Percentiles rank a stretch among this genome's conserved stretches.
phyloP scores from a whole-genome alignment of 495 filamentous ascomycete species.

The Gamarada debralockiae region DNA sequence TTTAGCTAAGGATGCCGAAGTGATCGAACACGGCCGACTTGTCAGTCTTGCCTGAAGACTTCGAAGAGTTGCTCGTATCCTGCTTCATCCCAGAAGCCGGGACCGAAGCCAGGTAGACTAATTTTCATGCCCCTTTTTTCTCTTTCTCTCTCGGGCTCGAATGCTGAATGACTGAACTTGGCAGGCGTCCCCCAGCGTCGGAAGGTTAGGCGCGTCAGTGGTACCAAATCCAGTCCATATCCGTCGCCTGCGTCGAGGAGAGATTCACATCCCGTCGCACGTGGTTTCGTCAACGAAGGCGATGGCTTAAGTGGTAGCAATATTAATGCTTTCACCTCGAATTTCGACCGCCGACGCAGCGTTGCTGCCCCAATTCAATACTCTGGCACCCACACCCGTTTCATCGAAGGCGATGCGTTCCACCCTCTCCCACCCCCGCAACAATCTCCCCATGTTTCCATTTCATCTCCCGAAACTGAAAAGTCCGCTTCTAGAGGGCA shows the following conservation, averaged over 20 bases:
- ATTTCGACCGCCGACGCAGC: too few species aligned
- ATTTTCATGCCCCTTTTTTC: not conserved
- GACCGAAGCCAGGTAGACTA: constrained; percentile 26
- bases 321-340: too few species aligned
- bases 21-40: not conserved
- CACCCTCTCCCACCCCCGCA: too few species aligned
- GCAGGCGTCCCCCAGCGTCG: not conserved
- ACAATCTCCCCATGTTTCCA: too few species aligned
- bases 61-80: constrained; percentile 4
- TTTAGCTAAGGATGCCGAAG: not conserved
- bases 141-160: not conserved
- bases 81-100: constrained; percentile 18
- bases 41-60: not conserved
- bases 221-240: not conserved
- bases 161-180: not conserved
- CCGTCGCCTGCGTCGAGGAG: not conserved
- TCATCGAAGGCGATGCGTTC: too few species aligned
- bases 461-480: too few species aligned
- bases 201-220: not conserved
- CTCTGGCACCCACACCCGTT: too few species aligned
- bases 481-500: too few species aligned
- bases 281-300: not conserved
- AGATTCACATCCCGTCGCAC: not conserved
- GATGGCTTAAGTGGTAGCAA: too few species aligned
- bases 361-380: too few species aligned